phyloP scores from a whole-genome alignment of 1,139 yeast species.

The Chernovozyma sophiae-reginae region DNA sequence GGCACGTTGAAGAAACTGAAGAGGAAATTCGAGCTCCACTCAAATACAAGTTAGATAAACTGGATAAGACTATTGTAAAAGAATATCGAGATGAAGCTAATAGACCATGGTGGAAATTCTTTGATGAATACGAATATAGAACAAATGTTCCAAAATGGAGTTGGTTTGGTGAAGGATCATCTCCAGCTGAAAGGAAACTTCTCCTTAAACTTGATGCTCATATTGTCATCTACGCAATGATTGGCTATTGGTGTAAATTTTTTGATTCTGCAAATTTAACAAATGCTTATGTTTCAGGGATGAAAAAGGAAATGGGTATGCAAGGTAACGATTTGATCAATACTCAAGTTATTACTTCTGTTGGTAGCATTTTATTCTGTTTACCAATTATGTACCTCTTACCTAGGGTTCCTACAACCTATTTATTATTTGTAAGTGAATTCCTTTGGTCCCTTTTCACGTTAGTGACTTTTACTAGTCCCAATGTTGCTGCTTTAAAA shows the following conservation, averaged over 20 bases:
- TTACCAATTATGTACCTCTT: slow-evolving; percentile 21
- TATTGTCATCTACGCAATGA: slow-evolving; percentile 21
- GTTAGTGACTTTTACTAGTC: slow-evolving; percentile 16
- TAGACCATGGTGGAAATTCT: slow-evolving; percentile 27
- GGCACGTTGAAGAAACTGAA: slow-evolving; percentile 4
- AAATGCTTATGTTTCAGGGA: slow-evolving; percentile 28
- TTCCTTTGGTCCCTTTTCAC: slow-evolving; percentile 24
- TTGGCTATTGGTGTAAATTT: slow-evolving; percentile 26
- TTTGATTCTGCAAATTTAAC: slow-evolving; percentile 19
- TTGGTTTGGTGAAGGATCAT: slow-evolving; percentile 18
- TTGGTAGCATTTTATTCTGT: slow-evolving; percentile 24
- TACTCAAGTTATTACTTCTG: slow-evolving; percentile 23
- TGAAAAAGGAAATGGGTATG: slow-evolving; percentile 24
- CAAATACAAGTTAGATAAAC: not conserved
- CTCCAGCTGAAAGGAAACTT: slow-evolving; percentile 19
- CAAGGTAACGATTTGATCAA: slow-evolving; percentile 26
- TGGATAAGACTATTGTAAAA: slow-evolving; percentile 5
- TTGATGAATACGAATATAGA: slow-evolving; percentile 29
- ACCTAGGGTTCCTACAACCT: slow-evolving; percentile 20
- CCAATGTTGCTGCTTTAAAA: slow-evolving; percentile 16
- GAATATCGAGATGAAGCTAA: slow-evolving; percentile 30
- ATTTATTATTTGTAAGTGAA: slow-evolving; percentile 20
- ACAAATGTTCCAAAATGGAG: slow-evolving; percentile 19
- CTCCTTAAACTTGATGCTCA: slow-evolving; percentile 22
- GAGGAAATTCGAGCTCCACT: slow-evolving; percentile 4